A percentile compares a stretch with the other conserved stretches of the same genome.
phyloP scores from a whole-genome alignment of 805 yeast genomes.

The Starmerella asiatica region DNA sequence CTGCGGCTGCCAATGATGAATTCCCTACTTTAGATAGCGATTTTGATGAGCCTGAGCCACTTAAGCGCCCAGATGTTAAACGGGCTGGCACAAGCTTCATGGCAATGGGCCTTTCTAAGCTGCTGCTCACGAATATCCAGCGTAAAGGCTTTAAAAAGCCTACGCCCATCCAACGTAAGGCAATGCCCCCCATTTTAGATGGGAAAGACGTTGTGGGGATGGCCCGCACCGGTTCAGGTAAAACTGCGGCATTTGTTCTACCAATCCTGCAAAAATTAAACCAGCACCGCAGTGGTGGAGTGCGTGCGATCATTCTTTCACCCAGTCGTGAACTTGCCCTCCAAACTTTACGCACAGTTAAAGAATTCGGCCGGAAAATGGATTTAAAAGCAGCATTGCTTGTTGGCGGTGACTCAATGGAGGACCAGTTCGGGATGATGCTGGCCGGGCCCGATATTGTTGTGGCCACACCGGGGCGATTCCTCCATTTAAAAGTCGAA shows the following conservation, averaged over 20 bases:
- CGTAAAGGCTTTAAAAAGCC: slow-evolving; percentile 89
- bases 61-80: slow-evolving; percentile 18
- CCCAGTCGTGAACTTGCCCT: slow-evolving; percentile 95
- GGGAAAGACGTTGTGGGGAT: slow-evolving; percentile 93
- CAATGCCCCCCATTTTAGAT: slow-evolving; percentile 79
- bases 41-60: slow-evolving; percentile 13
- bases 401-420: slow-evolving; percentile 98
- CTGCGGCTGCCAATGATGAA: slow-evolving; percentile 5
- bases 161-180: slow-evolving; percentile 93
- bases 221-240: slow-evolving; percentile 99
- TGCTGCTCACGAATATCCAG: slow-evolving; percentile 51
- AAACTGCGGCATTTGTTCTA: slow-evolving; percentile 89
- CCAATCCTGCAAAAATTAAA: slow-evolving; percentile 58
- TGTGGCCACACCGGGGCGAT: slow-evolving; percentile 96
- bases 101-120: slow-evolving; percentile 74
- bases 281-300: slow-evolving; percentile 52
- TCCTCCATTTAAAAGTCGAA: slow-evolving; percentile 87
- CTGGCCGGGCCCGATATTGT: slow-evolving; percentile 88
- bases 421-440: slow-evolving; percentile 88
- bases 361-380: slow-evolving; percentile 74
- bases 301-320: slow-evolving; percentile 74
- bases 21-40: slow-evolving; percentile 37
- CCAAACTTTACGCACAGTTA: slow-evolving; percentile 79
- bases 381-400: slow-evolving; percentile 67
- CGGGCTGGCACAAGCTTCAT: slow-evolving; percentile 58